Evolutionary conservation across 495 filamentous ascomycete species (phyloP).

Genomic region (Penicillium maclennaniae): DNA sequence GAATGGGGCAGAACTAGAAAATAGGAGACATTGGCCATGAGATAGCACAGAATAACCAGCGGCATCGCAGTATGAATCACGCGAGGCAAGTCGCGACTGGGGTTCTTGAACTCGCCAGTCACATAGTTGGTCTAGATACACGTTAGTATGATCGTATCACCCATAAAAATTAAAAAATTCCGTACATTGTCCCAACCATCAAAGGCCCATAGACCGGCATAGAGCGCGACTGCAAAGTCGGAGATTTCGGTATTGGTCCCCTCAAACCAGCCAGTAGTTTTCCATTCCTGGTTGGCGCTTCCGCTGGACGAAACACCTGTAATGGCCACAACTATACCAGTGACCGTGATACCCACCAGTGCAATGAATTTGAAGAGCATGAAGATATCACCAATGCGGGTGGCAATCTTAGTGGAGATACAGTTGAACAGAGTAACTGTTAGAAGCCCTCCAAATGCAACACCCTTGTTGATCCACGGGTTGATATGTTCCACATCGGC

Average conservation of each 20-base stretch:
- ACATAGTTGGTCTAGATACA: constrained; percentile 83
- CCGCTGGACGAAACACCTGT: constrained; percentile 79
- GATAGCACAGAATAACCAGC: constrained; percentile 82
- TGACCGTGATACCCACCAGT: constrained; percentile 79
- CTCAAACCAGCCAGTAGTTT: constrained; percentile 81
- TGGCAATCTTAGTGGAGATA: constrained; percentile 82
- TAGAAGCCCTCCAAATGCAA: constrained; percentile 72
- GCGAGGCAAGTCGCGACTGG: constrained; percentile 81
- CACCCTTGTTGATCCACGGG: constrained; percentile 85
- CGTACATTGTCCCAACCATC: constrained; percentile 98
- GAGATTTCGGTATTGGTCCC: constrained; percentile 74
- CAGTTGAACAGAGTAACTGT: constrained; percentile 82
- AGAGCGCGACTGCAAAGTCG: constrained; percentile 86
- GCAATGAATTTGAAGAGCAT: constrained; percentile 97
- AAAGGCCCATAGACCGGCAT: constrained; percentile 95
- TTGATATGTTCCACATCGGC: constrained; percentile 72
- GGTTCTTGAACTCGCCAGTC: constrained; percentile 90
- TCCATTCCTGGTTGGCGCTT: constrained; percentile 80
- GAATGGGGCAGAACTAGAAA: constrained; percentile 87
- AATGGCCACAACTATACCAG: constrained; percentile 82
- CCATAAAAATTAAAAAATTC: neutral
- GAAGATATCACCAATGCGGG: constrained; percentile 79
- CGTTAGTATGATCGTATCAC: neutral
- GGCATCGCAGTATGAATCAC: constrained; percentile 98
- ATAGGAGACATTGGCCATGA: constrained; percentile 87